Conservation (phyloP, 768 basidiomycete genomes). For the Rhodotorula diobovata region DNA sequence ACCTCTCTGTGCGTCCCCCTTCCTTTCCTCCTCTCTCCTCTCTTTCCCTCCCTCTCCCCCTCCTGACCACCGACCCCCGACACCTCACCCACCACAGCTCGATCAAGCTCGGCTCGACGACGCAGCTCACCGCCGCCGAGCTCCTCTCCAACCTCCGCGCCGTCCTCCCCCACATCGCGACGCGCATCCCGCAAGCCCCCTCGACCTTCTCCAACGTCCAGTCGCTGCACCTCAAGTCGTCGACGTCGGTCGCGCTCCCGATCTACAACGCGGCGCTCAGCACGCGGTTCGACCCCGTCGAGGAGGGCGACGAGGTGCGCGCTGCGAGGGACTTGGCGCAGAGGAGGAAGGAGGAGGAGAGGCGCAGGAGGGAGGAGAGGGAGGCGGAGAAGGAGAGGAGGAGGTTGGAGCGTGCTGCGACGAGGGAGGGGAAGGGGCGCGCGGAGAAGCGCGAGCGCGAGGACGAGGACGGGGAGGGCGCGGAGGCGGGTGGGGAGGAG, state of each 20-base stretch:
- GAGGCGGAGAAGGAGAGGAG: constrained; percentile 29
- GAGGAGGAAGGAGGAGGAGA: constrained; percentile 14
- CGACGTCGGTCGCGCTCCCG: constrained; percentile 74
- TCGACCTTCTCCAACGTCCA: constrained; percentile 89
- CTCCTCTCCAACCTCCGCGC: constrained; percentile 70
- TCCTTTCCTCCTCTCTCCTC: not conserved
- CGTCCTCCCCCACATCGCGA: constrained; percentile 69
- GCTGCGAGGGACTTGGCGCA: constrained; percentile 32
- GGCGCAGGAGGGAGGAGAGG: constrained; percentile 2
- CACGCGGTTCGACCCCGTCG: constrained; percentile 58
- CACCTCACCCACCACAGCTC: constrained; percentile 54
- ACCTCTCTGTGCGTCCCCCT: constrained; percentile 71
- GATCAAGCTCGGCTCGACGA: constrained; percentile 70
- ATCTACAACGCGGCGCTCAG: constrained; percentile 61
- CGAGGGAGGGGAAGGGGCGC: constrained; percentile 31
- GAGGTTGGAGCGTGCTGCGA: constrained; percentile 32
- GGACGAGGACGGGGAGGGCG: constrained; percentile 17
- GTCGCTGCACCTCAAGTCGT: constrained; percentile 83
- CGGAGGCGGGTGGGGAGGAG: constrained; percentile 3
- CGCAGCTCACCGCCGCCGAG: constrained; percentile 66
- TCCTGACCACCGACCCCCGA: not conserved
- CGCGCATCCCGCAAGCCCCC: constrained; percentile 56
- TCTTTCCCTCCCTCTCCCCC: too few species aligned
- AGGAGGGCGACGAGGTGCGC: constrained; percentile 12
- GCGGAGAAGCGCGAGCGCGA: constrained; percentile 33